phyloP scores from a whole-genome alignment of 2,329 filamentous ascomycete species.

The Keithomyces neogunnii region DNA sequence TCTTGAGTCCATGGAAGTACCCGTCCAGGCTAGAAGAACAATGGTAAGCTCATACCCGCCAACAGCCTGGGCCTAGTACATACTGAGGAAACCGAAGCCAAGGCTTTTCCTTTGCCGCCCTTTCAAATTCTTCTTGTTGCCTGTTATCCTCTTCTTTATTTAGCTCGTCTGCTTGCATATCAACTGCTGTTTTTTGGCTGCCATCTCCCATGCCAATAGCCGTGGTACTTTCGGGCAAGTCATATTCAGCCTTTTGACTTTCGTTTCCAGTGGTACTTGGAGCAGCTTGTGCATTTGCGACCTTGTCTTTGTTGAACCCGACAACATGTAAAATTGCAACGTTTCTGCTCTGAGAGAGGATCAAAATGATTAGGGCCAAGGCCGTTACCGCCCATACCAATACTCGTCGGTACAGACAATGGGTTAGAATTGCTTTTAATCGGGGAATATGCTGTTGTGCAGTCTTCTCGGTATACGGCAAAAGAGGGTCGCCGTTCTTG shows the following conservation, averaged over 20 bases:
- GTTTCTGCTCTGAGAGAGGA: constrained; percentile 27
- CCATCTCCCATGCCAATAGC: neutral
- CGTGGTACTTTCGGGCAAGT: neutral
- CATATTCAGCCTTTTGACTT: neutral
- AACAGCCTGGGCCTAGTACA: constrained; percentile 8
- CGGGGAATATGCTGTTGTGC: constrained; percentile 29
- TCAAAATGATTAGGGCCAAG: constrained; percentile 30
- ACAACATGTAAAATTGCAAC: constrained; percentile 9
- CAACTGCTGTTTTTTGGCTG: neutral
- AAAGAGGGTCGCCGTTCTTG: constrained; percentile 23
- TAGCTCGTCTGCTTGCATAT: constrained; percentile 15
- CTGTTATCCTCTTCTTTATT: constrained; percentile 19
- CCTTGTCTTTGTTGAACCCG: neutral
- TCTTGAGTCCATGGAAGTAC: constrained; percentile 72
- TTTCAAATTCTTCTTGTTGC: constrained; percentile 19
- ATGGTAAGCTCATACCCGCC: neutral
- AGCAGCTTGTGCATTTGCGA: neutral
- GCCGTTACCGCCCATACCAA: constrained; percentile 40
- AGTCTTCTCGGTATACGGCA: constrained; percentile 23
- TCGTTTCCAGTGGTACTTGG: neutral
- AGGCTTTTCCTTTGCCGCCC: constrained; percentile 25
- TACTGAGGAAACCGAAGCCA: constrained; percentile 33
- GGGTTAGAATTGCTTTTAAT: constrained; percentile 37
- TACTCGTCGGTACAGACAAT: constrained; percentile 44
- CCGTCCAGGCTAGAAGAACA: constrained; percentile 55